Base-by-base conservation (phyloP, 148 eudicot species). In the Euryodendron excelsum region DNA sequence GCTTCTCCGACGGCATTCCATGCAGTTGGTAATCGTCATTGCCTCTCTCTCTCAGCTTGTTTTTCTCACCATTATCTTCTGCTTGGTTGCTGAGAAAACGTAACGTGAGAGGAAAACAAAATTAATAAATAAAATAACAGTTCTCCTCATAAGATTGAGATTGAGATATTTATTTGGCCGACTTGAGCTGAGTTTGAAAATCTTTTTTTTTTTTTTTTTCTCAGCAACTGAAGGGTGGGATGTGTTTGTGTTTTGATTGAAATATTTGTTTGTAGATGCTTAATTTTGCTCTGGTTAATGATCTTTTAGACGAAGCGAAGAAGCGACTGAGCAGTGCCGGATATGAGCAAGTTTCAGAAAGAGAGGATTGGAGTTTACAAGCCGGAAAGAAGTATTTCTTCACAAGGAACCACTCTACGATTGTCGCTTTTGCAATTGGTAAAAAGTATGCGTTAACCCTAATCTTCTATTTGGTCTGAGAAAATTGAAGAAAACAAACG, bases 381-480 rank as follows among this genome's bases (percentile, higher is more conserved):
- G 84, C 87, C 71, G 98, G 99, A 11, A 89, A 89, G 69, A 96
- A 96, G 56, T 96, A 93, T 75, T 96, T 80, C 85, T 96, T 93
- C 76, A 96, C 99, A 0, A 89, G 99, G 83, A 96, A 96, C 62
- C 79, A 93, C 77, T 96, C 99, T 47, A 96, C 98, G 12, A 88
- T 96, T 79, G 92, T 93, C 53, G 99, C 99, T 70, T 96, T 96
- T 58, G 97, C 99, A n/a, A 83, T 96, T 73, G 99, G 99, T 81
- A 79, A 88, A 89, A 93, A 88, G 99, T 96, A 91, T 70, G 96
- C 5, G 30, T 13, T 13, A 21, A 31, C 3, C 3, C 21, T 14
- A 13, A 58, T n/a, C 18, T 59, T 41, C 45, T 41, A 41, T 9
- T 5, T 41, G 45, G 45, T 41, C 45, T 41, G 45, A 14, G n/a